Evolutionary conservation across 1,139 yeast species (phyloP), one percentile per base, ranked within the genome.

Genomic region (Meyerozyma elateridarum): DNA sequence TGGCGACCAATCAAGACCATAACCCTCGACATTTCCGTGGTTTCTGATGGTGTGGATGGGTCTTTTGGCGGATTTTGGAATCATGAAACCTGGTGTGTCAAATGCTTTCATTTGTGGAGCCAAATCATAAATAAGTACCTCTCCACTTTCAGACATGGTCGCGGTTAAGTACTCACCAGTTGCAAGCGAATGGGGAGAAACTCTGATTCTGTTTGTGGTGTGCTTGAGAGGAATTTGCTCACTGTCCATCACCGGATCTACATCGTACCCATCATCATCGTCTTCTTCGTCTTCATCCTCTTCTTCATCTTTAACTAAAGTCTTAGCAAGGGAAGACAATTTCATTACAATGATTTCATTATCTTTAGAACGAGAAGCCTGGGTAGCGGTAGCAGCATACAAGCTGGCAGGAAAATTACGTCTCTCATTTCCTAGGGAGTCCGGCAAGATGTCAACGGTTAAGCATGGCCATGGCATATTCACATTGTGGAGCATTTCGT

Each of bases 1-100:
- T 20, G 96, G 95, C 3, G 96, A 85, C 99, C 99, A 91, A 59
- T 89, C 98, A 33, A 93, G 59, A 14, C 96, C 99, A 52, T 88
- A 91, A 18, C 99, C 98, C 64, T 91, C 99, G 13, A 85, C 95
- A 48, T 82, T 81, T n/a, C 96, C 96, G 54, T 91, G 99, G 42
- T 67, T 73, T 49, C 76, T 74, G 39, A 93, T 69, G n/a, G 95
- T 87, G 59, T 89, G 91, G 12, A 78, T 53, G 12, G 98, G 96
- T 53, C 81, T 75, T 54, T 84, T 87, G 42, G 81, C 73, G 18
- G 70, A 60, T 56, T 88, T 88, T 31, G 94, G 87, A 41, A 89
- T 76, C 51, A 75, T 70, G 46, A 71, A 82, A 5, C 96, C 96
- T 8, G 97, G 96, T 5, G 82, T 74, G 50, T 85, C 93, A 46